Percentiles rank a stretch among this genome's conserved stretches.
Evolutionary conservation across 768 basidiomycete genomes (phyloP).

Genomic region (Porphyrellus cyaneotinctus): DNA sequence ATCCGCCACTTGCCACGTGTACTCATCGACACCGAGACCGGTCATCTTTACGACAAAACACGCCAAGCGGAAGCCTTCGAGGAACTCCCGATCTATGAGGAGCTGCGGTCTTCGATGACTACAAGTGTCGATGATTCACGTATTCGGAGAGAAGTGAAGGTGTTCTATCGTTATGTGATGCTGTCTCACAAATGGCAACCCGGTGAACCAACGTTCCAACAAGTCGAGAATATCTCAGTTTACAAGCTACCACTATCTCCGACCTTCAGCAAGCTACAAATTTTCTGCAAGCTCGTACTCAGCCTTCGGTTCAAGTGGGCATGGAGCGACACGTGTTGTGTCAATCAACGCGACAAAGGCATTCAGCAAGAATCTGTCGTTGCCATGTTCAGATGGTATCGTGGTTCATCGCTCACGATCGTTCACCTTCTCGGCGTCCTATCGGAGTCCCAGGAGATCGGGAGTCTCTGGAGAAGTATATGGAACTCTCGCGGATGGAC

Average conservation of each 20-base stretch:
- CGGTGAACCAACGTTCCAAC: background rate
- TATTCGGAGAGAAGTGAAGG: background rate
- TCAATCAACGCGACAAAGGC: background rate
- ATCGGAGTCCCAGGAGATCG: background rate
- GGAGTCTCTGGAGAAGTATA: background rate
- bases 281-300: background rate
- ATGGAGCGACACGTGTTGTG: background rate
- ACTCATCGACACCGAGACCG: background rate
- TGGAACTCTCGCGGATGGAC: background rate
- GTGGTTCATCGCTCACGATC: background rate
- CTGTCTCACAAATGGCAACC: background rate
- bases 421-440: background rate
- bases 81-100: background rate
- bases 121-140: background rate
- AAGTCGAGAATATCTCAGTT: background rate
- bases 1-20: background rate
- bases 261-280: background rate
- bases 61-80: background rate
- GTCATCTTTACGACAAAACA: background rate
- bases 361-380: background rate
- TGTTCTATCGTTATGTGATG: background rate
- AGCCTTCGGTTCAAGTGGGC: background rate
- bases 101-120: background rate
- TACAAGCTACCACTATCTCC: background rate
- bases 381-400: constrained; percentile 1